Evolutionary conservation across 805 yeast genomes (phyloP).

Genomic region (Suhomyces emberorum): DNA sequence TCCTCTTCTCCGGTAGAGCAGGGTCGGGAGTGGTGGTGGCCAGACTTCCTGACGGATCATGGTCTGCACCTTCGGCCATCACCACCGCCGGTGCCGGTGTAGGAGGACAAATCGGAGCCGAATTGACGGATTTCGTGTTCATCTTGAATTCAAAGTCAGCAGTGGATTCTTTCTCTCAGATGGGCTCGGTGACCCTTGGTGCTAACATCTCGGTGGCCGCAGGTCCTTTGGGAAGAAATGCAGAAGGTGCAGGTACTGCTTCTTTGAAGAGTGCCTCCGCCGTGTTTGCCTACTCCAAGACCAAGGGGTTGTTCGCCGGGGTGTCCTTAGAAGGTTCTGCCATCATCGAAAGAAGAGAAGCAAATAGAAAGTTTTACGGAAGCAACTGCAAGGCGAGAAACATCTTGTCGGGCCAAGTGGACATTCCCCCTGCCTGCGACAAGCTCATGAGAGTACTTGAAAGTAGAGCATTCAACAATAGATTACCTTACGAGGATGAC

Average conservation of each 20-base stretch:
- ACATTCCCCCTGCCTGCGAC: slow-evolving; percentile 89
- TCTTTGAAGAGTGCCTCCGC: slow-evolving; percentile 85
- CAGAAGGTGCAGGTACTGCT: slow-evolving; percentile 96
- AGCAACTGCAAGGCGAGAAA: slow-evolving; percentile 80
- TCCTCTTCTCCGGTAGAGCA: slow-evolving; percentile 92
- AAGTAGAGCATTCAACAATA: slow-evolving; percentile 72
- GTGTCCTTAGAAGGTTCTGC: slow-evolving; percentile 96
- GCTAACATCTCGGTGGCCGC: slow-evolving; percentile 95
- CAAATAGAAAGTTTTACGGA: slow-evolving; percentile 93
- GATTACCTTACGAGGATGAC: slow-evolving; percentile 45
- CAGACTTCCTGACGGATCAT: slow-evolving; percentile 86
- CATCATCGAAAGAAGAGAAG: slow-evolving; percentile 94
- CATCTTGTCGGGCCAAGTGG: slow-evolving; percentile 83
- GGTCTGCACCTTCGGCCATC: slow-evolving; percentile 98
- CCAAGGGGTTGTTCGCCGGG: slow-evolving; percentile 96
- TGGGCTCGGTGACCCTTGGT: slow-evolving; percentile 92
- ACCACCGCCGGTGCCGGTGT: slow-evolving; percentile 98
- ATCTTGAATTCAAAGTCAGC: slow-evolving; percentile 84
- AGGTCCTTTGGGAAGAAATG: slow-evolving; percentile 95
- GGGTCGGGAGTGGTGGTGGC: slow-evolving; percentile 97
- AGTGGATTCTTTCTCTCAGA: slow-evolving; percentile 88
- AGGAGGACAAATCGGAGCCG: slow-evolving; percentile 97
- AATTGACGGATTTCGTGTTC: slow-evolving; percentile 92
- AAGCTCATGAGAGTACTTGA: slow-evolving; percentile 82
- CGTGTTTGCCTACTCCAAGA: slow-evolving; percentile 88